phyloP scores from a whole-genome alignment of 2,329 filamentous ascomycete genomes.

The Dactylellina sp. region DNA sequence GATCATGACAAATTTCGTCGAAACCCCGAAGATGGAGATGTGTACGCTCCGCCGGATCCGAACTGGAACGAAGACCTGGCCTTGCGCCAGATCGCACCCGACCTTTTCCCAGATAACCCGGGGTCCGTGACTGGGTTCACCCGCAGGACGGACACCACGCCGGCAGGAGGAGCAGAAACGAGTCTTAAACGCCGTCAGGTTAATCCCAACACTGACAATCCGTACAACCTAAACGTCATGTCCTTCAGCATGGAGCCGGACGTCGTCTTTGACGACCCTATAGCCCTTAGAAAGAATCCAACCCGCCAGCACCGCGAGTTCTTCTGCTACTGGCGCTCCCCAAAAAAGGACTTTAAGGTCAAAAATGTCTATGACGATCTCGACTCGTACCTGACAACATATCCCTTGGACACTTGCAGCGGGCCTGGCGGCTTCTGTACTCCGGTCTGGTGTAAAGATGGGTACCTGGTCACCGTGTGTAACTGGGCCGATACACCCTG shows the following conservation, averaged over 20 bases:
- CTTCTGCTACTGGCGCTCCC: constrained; percentile 47
- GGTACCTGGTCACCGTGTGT: constrained; percentile 29
- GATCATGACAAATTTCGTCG: background rate
- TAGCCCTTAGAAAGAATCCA: constrained; percentile 22
- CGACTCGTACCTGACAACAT: background rate
- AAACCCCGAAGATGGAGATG: background rate
- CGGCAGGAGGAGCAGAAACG: no score
- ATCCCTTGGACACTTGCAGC: constrained; percentile 15
- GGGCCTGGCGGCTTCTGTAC: constrained; percentile 45
- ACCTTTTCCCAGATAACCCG: background rate
- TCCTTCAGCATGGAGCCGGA: constrained; percentile 34
- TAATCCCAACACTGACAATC: background rate
- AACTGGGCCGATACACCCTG: constrained; percentile 30
- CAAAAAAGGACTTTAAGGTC: constrained; percentile 1
- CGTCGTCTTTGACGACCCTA: constrained; percentile 18
- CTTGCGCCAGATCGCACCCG: background rate
- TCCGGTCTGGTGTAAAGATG: constrained; percentile 12
- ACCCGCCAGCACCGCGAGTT: constrained; percentile 37
- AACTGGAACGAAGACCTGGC: constrained; percentile 32
- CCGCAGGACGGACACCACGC: background rate
- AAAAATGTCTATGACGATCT: background rate
- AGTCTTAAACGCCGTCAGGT: background rate
- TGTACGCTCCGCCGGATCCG: background rate
- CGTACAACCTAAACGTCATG: background rate
- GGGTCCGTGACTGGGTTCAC: background rate